These are phyloP conservation scores for Sisymbrium irio DNA, from an alignment of 345 rosid species.

Conservation along the genomic window DNA sequence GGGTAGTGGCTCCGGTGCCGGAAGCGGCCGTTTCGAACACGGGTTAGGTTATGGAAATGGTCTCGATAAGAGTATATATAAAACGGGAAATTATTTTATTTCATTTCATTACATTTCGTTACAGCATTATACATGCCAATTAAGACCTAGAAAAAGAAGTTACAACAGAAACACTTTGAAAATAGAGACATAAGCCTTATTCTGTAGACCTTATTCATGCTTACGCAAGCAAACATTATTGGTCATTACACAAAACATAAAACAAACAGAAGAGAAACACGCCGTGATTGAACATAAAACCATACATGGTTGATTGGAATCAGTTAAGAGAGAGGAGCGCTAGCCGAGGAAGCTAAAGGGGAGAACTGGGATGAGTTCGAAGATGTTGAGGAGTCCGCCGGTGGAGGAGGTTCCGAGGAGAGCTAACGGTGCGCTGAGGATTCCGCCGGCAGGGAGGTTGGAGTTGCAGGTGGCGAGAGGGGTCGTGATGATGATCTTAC, in stretches of 20 bases:
- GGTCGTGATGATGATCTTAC: conserved; percentile 44
- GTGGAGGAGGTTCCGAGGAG: conserved; percentile 37
- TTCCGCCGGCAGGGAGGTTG: conserved; percentile 36
- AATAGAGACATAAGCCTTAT: background rate
- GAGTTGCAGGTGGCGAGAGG: conserved; percentile 58
- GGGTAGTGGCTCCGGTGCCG: too few species aligned
- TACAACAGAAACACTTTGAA: background rate
- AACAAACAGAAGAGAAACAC: conserved; percentile 12
- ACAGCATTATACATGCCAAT: too few species aligned
- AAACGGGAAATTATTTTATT: too few species aligned
- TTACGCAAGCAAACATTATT: background rate
- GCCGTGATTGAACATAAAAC: background rate
- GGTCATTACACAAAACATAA: conserved; percentile 15
- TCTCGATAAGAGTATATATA: too few species aligned
- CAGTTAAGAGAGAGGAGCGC: background rate
- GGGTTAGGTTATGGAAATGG: too few species aligned
- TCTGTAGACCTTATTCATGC: conserved; percentile 24
- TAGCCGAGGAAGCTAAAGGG: conserved; percentile 42
- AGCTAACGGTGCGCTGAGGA: conserved; percentile 40
- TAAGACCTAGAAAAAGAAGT: too few species aligned
- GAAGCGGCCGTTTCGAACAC: too few species aligned
- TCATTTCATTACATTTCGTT: too few species aligned
- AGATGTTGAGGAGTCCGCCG: conserved; percentile 40
- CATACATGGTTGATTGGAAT: background rate
- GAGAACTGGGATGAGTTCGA: conserved; percentile 29